Evolutionary conservation across 331 rosid genomes (phyloP).

Genomic region (Ulmus americana): DNA sequence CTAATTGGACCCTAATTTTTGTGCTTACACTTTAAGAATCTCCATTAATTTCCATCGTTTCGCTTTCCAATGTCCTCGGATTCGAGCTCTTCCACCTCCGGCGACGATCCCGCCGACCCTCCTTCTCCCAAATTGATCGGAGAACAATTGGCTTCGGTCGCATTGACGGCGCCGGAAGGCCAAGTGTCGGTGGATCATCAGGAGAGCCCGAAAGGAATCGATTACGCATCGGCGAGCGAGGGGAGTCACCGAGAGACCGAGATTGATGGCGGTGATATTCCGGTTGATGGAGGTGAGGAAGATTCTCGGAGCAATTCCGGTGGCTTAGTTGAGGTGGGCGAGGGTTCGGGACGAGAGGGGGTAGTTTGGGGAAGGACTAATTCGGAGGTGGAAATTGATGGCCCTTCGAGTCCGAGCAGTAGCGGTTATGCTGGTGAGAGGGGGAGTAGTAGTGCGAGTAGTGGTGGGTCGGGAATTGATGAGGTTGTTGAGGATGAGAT

Average conservation of each 20-base stretch:
- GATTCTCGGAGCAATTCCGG: constrained; percentile 20
- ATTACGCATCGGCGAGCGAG: constrained; percentile 30
- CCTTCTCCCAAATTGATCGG: constrained; percentile 29
- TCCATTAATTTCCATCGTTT: neutral
- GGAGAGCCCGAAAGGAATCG: constrained; percentile 36
- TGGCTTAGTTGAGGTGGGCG: constrained; percentile 15
- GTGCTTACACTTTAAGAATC: no score
- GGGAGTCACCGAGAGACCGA: constrained; percentile 15
- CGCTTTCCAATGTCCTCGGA: constrained; percentile 32
- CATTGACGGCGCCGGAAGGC: constrained; percentile 33
- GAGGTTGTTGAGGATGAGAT: constrained; percentile 43
- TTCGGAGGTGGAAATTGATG: constrained; percentile 55
- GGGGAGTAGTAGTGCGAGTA: constrained; percentile 56
- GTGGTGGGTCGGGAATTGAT: constrained; percentile 45
- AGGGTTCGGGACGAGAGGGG: constrained; percentile 15
- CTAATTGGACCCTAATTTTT: constrained; percentile 9
- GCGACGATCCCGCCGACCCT: constrained; percentile 32
- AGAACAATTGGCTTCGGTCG: constrained; percentile 40
- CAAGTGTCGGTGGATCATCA: constrained; percentile 21
- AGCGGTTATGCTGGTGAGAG: constrained; percentile 89
- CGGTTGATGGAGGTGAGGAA: constrained; percentile 15
- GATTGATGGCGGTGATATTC: constrained; percentile 8
- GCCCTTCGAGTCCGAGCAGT: constrained; percentile 64
- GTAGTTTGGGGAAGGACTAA: constrained; percentile 39
- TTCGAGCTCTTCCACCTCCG: constrained; percentile 31